Conservation (phyloP, 2,329 filamentous ascomycete species). For the Fusarium albidum region DNA sequence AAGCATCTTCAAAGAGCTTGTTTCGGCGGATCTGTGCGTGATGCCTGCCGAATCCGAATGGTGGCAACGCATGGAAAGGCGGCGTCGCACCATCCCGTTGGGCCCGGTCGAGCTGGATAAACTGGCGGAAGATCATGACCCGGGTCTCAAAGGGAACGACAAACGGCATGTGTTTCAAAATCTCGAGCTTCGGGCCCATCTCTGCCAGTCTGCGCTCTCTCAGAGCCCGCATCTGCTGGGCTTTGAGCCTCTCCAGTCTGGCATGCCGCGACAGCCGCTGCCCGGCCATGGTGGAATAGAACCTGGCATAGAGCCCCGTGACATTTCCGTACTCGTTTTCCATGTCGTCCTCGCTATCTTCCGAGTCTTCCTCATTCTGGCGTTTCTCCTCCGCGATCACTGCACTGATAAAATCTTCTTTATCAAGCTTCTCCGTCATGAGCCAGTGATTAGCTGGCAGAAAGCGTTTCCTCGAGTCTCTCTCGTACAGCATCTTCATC, state of each 20-base stretch:
- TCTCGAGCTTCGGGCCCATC: constrained; percentile 86
- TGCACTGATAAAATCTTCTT: constrained; percentile 84
- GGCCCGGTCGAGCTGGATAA: constrained; percentile 76
- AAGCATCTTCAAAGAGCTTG: constrained; percentile 86
- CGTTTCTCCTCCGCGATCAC: constrained; percentile 90
- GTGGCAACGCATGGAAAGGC: constrained; percentile 35
- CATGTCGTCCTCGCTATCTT: constrained; percentile 49
- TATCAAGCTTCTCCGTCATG: constrained; percentile 88
- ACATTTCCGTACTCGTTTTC: constrained; percentile 44
- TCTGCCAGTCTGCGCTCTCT: constrained; percentile 77
- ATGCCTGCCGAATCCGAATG: constrained; percentile 69
- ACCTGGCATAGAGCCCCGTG: constrained; percentile 35
- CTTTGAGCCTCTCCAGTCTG: constrained; percentile 68
- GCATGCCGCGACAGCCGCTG: constrained; percentile 69
- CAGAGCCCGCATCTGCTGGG: constrained; percentile 71
- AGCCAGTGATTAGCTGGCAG: constrained; percentile 88
- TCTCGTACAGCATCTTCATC: constrained; percentile 88
- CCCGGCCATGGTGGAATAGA: constrained; percentile 54
- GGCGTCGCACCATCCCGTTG: constrained; percentile 33
- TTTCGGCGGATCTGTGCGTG: constrained; percentile 82
- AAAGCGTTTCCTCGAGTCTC: constrained; percentile 89
- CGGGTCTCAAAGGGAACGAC: constrained; percentile 92
- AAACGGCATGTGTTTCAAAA: constrained; percentile 96
- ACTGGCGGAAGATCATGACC: constrained; percentile 92
- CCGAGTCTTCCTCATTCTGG: constrained; percentile 63